Percentiles rank a stretch among this genome's conserved stretches.
Conservation (phyloP, 1,284 basidiomycete species). For the Acaromyces ingoldii region DNA sequence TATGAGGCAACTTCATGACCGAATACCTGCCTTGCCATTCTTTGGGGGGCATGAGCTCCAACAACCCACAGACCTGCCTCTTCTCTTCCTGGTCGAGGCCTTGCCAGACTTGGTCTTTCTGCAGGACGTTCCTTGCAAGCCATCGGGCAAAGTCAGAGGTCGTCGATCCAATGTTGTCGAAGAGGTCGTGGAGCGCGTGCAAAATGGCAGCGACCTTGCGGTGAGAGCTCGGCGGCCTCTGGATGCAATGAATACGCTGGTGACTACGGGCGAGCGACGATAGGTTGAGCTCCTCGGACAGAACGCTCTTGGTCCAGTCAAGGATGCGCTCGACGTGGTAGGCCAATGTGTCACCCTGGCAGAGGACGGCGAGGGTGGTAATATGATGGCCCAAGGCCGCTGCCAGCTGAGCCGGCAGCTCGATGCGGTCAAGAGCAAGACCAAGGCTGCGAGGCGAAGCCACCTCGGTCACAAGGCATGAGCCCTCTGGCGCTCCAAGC, state of each 20-base stretch:
- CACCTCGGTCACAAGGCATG: background rate
- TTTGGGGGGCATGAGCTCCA: background rate
- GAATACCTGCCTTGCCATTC: background rate
- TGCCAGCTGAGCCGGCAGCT: background rate
- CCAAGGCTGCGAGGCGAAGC: background rate
- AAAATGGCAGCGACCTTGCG: background rate
- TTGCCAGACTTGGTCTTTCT: background rate
- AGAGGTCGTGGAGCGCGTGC: background rate
- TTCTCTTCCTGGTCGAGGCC: background rate
- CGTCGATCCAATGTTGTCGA: background rate
- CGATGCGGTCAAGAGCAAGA: background rate
- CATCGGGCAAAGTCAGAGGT: background rate
- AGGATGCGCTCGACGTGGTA: background rate
- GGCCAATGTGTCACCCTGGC: background rate
- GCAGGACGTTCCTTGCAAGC: background rate
- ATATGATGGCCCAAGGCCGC: background rate
- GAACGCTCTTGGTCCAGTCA: background rate
- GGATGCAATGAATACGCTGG: too few species aligned
- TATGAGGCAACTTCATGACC: too few species aligned
- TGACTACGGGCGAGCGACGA: background rate
- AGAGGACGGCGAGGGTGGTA: background rate
- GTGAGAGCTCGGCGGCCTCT: too few species aligned
- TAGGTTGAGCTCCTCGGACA: background rate
- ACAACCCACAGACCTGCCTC: background rate
- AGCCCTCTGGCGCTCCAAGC: background rate